Evolutionary conservation across 208 protist genomes (phyloP), one percentile per base, ranked within the genome.

Genomic region (Hexamita inflata): DNA sequence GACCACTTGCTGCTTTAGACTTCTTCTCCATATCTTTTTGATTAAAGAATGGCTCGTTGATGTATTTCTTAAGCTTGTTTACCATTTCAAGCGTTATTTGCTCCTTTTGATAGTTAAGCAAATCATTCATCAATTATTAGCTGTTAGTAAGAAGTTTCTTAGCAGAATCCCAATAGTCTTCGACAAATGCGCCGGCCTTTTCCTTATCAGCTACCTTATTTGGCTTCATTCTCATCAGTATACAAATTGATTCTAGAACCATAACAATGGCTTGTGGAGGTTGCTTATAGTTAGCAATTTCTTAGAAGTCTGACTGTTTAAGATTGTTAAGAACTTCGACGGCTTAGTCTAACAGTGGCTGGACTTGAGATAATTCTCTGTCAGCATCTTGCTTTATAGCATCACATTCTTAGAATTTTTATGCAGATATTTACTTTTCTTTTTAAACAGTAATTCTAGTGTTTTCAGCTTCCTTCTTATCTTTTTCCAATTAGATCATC

Each of bases 111-210:
- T 75, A 80, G 0, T 75, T 73, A 1, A 67, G 19, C 13, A 75
- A 30, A 30, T n/a, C 24, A 58, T 86, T 86, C 35, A 92, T 59
- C 65, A 93, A 90, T 32, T 45, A 29, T 9, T 58, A n/a, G 28
- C 89, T 75, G 26, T 78, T 67, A 81, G 91, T 70, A 93, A 87
- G 66, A 86, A 85, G 92, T 30, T 73, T 66, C 41, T 79, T 80
- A 30, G 90, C 90, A 26, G 88, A 88, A 4, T 85, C 87, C 92
- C 92, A 96, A 83, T 95, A 97, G 85, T 97, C 93, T 39, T 92
- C 89, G 58, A 86, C 80, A 35, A 81, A 82, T 68, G 83, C 70
- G 32, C 79, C 79, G 0, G 34, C 1, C 39, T 80, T 79, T 59
- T 78, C 40, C 30, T 70, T 60, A 74, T 91, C 86, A 66, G 91